These are phyloP conservation scores for Lentithecium fluviatile DNA, from an alignment of 495 filamentous ascomycete genomes.

Conservation along the genomic window DNA sequence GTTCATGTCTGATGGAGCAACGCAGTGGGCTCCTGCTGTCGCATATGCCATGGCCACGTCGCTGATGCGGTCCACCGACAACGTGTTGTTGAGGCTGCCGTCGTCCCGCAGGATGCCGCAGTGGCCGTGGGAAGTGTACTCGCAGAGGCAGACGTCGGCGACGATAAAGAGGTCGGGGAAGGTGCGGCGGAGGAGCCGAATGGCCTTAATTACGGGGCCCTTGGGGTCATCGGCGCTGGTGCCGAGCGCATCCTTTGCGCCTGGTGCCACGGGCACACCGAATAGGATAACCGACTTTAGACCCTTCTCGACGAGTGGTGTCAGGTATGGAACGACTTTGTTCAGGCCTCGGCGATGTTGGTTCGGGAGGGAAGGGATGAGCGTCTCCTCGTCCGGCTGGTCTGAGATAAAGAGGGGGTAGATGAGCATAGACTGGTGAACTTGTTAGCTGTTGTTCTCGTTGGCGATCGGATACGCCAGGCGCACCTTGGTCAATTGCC, in stretches of 20 bases:
- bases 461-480: constrained; percentile 2
- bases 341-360: constrained; percentile 87
- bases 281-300: constrained; percentile 92
- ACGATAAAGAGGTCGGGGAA: constrained; percentile 90
- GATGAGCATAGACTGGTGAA: constrained; percentile 85
- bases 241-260: constrained; percentile 84
- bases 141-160: constrained; percentile 93
- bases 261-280: constrained; percentile 78
- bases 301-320: constrained; percentile 82
- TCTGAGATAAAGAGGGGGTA: constrained; percentile 97
- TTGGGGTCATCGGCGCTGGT: constrained; percentile 91
- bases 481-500: constrained; percentile 90
- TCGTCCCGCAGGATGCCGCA: constrained; percentile 94
- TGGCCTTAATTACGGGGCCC: constrained; percentile 84
- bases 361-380: constrained; percentile 84
- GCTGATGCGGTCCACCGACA: constrained; percentile 88
- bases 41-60: constrained; percentile 94
- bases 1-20: constrained; percentile 98
- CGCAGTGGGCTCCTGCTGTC: constrained; percentile 88
- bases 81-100: constrained; percentile 83
- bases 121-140: constrained; percentile 98
- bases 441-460: not conserved
- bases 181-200: constrained; percentile 72
- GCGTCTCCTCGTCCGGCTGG: constrained; percentile 83
- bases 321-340: constrained; percentile 76